Evolutionary conservation across 2,329 filamentous ascomycete species (phyloP), one percentile per base, ranked within the genome.

Genomic region (Aspergillus terreus): DNA sequence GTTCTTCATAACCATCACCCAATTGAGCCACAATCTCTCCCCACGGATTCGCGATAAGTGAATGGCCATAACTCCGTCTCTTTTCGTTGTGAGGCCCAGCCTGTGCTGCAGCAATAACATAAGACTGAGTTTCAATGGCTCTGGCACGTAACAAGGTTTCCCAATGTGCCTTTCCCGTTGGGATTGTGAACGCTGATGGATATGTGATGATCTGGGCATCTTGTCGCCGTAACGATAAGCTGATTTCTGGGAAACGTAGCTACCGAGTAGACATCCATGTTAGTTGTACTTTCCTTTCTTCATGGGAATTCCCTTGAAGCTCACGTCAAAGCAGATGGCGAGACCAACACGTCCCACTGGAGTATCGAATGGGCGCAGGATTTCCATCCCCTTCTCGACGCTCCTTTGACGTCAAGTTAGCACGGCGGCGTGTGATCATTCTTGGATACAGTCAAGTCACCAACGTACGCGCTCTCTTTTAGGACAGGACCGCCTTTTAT

Each of bases 101-200:
- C 71, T 96, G 92, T 36, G 91, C 92, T 1, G 92, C 86, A 9
- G 92, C 92, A 54, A 96, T 76, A 2, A 96, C 85, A 76, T 89
- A 97, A 50, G 84, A 84, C 72, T 96, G 88, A 15, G 87, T 90
- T 76, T 96, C 92, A 54, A 96, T 90, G 9, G 92, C 92, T 44
- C 92, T 78, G 3, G 90, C 85, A 25, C 88, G 78, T 12, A 96
- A 76, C 5, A 97, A 74, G 2, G 83, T 77, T 63, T 90, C 84
- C 92, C 92, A 97, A 72, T 96, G 92, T 1, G 88, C 88, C 51
- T 78, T 79, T 0, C 92, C 92, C 0, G 92, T 96, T 1, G 87
- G 84, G 0, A 95, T 80, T 0, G 92, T 96, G 66, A 96, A 97
- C 4, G 92, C 92, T 5, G 88, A 92, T 0, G 92, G 92, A 65